Evolutionary conservation across 495 filamentous ascomycete genomes (phyloP).

Genomic region (Tuber umbilicatum): DNA sequence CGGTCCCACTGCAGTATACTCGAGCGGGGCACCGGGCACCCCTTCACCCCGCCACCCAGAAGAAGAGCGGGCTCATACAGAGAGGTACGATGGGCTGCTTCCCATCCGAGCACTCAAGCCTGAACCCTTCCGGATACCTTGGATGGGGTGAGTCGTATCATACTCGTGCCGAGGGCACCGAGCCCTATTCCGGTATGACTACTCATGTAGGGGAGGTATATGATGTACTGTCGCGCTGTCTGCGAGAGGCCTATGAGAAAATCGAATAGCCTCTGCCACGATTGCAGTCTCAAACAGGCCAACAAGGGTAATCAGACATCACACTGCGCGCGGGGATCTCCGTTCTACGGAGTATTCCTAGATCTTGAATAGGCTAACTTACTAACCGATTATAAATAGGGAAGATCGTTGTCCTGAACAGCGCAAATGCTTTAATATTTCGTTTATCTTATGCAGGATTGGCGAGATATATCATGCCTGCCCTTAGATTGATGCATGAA

Average conservation of each 20-base stretch:
- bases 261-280: background rate
- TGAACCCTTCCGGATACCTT: background rate
- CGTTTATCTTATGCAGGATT: background rate
- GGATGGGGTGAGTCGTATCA: background rate
- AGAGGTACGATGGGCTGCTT: background rate
- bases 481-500: background rate
- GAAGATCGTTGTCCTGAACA: background rate
- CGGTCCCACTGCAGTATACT: background rate
- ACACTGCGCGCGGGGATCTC: background rate
- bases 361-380: background rate
- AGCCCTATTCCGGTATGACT: background rate
- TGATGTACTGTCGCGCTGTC: background rate
- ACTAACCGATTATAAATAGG: background rate
- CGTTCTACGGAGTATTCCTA: background rate
- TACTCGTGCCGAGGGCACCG: background rate
- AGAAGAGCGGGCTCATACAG: background rate
- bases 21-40: background rate
- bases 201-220: background rate
- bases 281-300: background rate
- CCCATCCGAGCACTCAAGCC: background rate
- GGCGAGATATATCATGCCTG: background rate
- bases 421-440: background rate
- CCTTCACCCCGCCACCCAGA: background rate
- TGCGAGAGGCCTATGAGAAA: background rate
- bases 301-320: background rate